Percentiles rank a stretch among this genome's conserved stretches.
phyloP scores from a whole-genome alignment of 2,329 filamentous ascomycete species.

The Ilyonectria robusta region DNA sequence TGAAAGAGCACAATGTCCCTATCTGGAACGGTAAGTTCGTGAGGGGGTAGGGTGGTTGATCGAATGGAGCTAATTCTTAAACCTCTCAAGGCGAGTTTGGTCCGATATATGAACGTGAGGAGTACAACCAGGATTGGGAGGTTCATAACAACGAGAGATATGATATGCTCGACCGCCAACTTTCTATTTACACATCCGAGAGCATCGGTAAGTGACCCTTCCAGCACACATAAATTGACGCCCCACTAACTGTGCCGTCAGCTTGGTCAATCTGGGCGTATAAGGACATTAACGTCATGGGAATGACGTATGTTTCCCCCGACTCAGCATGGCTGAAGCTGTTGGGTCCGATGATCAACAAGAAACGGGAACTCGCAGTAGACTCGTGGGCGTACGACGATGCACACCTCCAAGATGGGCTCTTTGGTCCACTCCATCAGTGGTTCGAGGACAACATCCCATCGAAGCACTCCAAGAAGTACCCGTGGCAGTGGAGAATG shows the following conservation, averaged over 20 bases:
- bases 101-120: slow-evolving; percentile 60
- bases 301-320: slow-evolving; percentile 65
- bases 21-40: slow-evolving; percentile 57
- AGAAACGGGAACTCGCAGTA: slow-evolving; percentile 67
- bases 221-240: neutral
- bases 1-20: slow-evolving; percentile 56
- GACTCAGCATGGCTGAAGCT: slow-evolving; percentile 64
- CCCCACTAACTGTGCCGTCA: slow-evolving; percentile 7
- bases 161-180: slow-evolving; percentile 57
- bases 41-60: neutral
- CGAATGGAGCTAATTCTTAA: neutral
- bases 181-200: slow-evolving; percentile 51
- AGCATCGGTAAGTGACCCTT: slow-evolving; percentile 34
- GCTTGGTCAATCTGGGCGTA: slow-evolving; percentile 73
- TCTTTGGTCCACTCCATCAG: slow-evolving; percentile 56
- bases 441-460: slow-evolving; percentile 62
- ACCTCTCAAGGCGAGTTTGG: slow-evolving; percentile 61
- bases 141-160: slow-evolving; percentile 54
- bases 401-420: slow-evolving; percentile 48
- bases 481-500: slow-evolving; percentile 64
- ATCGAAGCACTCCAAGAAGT: slow-evolving; percentile 59
- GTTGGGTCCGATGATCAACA: slow-evolving; percentile 66
- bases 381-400: slow-evolving; percentile 66
- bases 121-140: slow-evolving; percentile 47
- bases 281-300: slow-evolving; percentile 69